Conservation (phyloP, 148 eudicot genomes). For the Persicaria tinctoria region DNA sequence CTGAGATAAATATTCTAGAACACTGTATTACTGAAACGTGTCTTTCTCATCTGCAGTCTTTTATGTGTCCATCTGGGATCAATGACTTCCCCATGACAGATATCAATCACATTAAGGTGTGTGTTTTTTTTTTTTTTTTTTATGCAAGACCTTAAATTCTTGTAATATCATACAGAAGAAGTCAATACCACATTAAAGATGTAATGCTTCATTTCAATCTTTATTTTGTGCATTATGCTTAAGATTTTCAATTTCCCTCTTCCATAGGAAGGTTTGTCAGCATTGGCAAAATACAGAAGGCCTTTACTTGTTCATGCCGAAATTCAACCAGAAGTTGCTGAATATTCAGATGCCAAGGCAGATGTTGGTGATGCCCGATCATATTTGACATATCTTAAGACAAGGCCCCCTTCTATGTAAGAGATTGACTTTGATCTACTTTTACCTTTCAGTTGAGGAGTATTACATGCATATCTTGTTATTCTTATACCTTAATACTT, state of each 20-base stretch:
- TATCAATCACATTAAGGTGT: slow-evolving; percentile 76
- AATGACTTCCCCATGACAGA: slow-evolving; percentile 97
- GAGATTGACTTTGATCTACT: not conserved
- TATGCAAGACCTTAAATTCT: not conserved
- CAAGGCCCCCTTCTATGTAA: slow-evolving; percentile 88
- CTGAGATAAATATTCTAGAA: not conserved
- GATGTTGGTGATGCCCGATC: slow-evolving; percentile 41
- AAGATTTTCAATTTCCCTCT: slow-evolving; percentile 5
- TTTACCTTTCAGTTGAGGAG: not conserved
- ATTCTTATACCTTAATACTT: not conserved
- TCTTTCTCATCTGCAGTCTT: slow-evolving; percentile 50
- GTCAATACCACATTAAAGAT: not conserved
- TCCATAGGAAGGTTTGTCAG: slow-evolving; percentile 64
- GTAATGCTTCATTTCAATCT: not conserved
- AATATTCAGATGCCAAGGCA: slow-evolving; percentile 20
- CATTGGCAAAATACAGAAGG: slow-evolving; percentile 75
- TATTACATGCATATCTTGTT: not conserved
- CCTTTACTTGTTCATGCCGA: slow-evolving; percentile 97
- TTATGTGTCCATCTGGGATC: slow-evolving; percentile 98
- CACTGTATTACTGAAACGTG: not conserved
- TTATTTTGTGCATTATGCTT: not conserved
- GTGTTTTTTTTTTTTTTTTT: not conserved
- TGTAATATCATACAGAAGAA: not conserved
- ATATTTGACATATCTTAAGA: slow-evolving; percentile 72
- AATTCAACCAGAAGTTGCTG: slow-evolving; percentile 39